phyloP scores from a whole-genome alignment of 208 protist species.

The Lotmaria passim region DNA sequence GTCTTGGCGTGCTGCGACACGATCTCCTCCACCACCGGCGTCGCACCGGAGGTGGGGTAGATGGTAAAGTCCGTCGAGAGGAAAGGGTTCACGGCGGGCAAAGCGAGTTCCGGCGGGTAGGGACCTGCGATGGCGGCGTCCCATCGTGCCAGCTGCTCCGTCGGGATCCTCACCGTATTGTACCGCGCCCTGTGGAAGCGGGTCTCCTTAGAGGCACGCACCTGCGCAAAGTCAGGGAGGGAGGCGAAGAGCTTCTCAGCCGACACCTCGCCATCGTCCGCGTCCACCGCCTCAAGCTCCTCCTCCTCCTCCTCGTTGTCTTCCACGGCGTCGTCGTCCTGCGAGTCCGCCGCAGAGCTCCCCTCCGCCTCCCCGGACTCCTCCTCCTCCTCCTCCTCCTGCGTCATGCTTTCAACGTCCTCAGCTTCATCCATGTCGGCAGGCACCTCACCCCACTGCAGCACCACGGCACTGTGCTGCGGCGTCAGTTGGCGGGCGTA shows the following conservation, averaged over 20 bases:
- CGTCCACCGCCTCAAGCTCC: conserved; percentile 2
- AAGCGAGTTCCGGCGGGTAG: conserved; percentile 28
- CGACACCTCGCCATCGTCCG: conserved; percentile 3
- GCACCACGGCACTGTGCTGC: conserved; percentile 47
- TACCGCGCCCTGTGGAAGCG: conserved; percentile 51
- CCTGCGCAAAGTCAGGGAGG: conserved; percentile 63
- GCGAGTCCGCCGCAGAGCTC: not conserved
- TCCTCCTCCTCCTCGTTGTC: conserved; percentile 7
- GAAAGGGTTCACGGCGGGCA: conserved; percentile 69
- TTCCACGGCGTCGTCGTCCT: not conserved
- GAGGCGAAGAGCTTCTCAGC: conserved; percentile 42
- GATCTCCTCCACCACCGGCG: conserved; percentile 24
- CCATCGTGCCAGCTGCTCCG: conserved; percentile 53
- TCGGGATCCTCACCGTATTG: conserved; percentile 37
- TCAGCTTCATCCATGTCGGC: conserved; percentile 18
- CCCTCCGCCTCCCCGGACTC: not conserved
- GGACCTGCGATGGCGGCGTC: conserved; percentile 28
- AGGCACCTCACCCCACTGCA: conserved; percentile 70
- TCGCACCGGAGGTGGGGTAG: conserved; percentile 20
- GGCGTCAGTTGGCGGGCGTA: conserved; percentile 65
- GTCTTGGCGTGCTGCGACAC: conserved; percentile 50
- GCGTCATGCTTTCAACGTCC: too few species aligned
- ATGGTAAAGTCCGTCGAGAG: conserved; percentile 76
- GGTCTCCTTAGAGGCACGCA: conserved; percentile 32
- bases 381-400: conserved; percentile 9